These are phyloP conservation scores for Choiromyces venosus DNA, from an alignment of 495 filamentous ascomycete genomes.

Conservation along the genomic window DNA sequence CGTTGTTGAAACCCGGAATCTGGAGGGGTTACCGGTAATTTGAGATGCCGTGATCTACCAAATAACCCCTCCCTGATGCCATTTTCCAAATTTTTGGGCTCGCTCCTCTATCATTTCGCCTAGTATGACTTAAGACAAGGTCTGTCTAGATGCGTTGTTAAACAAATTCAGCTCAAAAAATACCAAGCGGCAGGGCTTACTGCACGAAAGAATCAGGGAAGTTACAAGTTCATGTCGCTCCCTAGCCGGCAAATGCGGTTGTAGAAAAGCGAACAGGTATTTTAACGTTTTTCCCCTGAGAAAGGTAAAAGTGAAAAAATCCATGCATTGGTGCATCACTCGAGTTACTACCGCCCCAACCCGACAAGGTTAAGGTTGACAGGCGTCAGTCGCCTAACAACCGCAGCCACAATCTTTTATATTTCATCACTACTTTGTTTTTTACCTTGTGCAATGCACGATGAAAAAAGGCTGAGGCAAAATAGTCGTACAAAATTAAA, in stretches of 20 bases:
- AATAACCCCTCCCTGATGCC: background rate
- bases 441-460: background rate
- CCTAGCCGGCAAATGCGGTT: background rate
- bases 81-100: background rate
- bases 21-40: background rate
- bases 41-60: background rate
- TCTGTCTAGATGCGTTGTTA: background rate
- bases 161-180: background rate
- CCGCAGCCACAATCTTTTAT: background rate
- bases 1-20: background rate
- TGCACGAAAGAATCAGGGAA: background rate
- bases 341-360: background rate
- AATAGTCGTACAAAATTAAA: too few species aligned
- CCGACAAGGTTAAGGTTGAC: background rate
- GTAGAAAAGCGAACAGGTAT: background rate
- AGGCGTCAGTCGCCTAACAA: background rate
- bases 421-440: background rate
- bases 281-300: background rate
- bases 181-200: background rate
- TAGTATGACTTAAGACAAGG: background rate
- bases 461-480: background rate
- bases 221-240: background rate
- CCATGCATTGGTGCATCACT: background rate
- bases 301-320: background rate
- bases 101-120: background rate